Base-by-base conservation (phyloP, 352 stramenopile species). In the Phytophthora meadii region DNA sequence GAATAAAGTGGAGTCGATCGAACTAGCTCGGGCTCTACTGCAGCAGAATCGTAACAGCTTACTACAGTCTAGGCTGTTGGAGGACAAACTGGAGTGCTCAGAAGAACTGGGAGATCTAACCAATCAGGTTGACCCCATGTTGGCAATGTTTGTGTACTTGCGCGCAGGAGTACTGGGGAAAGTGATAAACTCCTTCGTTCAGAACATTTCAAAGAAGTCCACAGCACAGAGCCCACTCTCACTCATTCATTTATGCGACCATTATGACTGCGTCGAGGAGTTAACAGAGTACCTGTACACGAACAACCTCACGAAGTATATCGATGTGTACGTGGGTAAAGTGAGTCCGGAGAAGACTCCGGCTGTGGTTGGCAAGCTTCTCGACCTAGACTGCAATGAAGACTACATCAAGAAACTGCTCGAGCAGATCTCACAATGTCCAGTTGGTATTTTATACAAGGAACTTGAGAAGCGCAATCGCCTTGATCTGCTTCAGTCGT, bases 341-440 rank as follows among this genome's bases (percentile, higher is more conserved):
- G 88, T 95, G 19, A 99, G 95, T 60, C 97, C 97, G 7, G 89
- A 98, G 62, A 99, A 99, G 88, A 99, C 98, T 6, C 98, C 98
- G 17, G 86, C 97, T 73, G 98, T 99, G 12, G 92, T 99, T 51
- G 98, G 98, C 81, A 99, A 99, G 87, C 84, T 99, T 17, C 82
- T 99, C 19, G 97, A 99, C 65, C 79, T 99, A 47, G 97, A 99
- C 71, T 98, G 91, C 79, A 99, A 99, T 69, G 98, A 99, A 82
- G 98, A 99, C 76, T 99, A 99, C 82, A 99, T 99, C 77, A 99
- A 99, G 82, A 97, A 96, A 64, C 86, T 99, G 53, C 84, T 99
- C 15, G 99, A 99, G 91, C 94, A 97, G 74, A 95, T 99, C 53
- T 77, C 85, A 4, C 87, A 96, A 65, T 93, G 82, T 28, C 97